Conservation (phyloP, 2,329 filamentous ascomycete species). For the Emericellopsis cladophorae region DNA sequence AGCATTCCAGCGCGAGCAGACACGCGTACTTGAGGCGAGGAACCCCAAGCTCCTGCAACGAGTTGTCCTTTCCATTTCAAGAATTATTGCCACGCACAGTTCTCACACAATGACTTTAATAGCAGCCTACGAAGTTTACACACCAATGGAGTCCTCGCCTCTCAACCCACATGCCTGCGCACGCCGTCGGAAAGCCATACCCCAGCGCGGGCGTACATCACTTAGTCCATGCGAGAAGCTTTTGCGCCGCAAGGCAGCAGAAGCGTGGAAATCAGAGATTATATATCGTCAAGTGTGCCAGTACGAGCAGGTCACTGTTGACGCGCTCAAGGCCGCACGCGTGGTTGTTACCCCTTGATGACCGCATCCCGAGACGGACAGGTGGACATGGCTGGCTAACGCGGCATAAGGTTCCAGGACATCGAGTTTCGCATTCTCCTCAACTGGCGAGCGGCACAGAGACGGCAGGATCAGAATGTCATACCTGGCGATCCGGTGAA, state of each 20-base stretch:
- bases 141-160: conserved; percentile 12
- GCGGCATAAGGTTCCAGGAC: too few species aligned
- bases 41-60: too few species aligned
- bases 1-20: too few species aligned
- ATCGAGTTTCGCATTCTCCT: too few species aligned
- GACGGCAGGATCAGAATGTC: too few species aligned
- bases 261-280: conserved; percentile 23
- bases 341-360: neutral
- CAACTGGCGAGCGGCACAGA: neutral
- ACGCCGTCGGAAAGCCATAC: neutral
- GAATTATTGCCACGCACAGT: too few species aligned
- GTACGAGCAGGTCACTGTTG: conserved; percentile 7
- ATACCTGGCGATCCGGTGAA: too few species aligned
- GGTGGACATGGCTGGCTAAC: too few species aligned
- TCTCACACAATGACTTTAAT: too few species aligned
- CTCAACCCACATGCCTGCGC: conserved; percentile 10
- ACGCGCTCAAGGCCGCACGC: neutral
- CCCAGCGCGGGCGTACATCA: neutral
- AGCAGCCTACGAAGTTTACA: conserved; percentile 3
- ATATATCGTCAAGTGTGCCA: conserved; percentile 13
- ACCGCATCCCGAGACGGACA: neutral
- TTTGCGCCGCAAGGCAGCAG: conserved; percentile 27
- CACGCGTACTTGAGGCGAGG: too few species aligned
- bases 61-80: too few species aligned
- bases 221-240: conserved; percentile 25